Percentiles rank a stretch among this genome's conserved stretches.
Evolutionary conservation across 2,329 filamentous ascomycete genomes (phyloP).

Genomic region (Clonostachys chloroleuca): DNA sequence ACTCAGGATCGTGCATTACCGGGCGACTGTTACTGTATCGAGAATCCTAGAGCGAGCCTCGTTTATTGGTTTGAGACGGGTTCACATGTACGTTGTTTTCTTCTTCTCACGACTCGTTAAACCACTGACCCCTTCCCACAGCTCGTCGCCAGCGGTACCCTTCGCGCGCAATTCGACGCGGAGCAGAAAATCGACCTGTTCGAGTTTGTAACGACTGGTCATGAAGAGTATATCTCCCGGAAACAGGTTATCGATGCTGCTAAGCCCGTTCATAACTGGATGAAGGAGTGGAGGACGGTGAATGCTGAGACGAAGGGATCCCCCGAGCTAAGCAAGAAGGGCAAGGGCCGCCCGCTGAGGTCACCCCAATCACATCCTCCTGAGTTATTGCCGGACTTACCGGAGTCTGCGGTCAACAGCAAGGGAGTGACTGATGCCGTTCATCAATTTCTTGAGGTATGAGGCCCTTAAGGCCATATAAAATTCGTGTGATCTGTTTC

Average conservation of each 20-base stretch:
- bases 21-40: constrained; percentile 67
- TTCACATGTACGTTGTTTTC: constrained; percentile 62
- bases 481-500: neutral
- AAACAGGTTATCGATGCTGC: constrained; percentile 57
- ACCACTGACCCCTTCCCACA: constrained; percentile 22
- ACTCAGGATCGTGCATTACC: constrained; percentile 50
- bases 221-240: constrained; percentile 82
- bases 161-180: constrained; percentile 75
- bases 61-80: constrained; percentile 87
- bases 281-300: constrained; percentile 59
- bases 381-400: constrained; percentile 52
- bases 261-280: constrained; percentile 58
- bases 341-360: constrained; percentile 53
- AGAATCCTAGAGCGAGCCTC: constrained; percentile 72
- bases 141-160: constrained; percentile 71
- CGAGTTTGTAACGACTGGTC: constrained; percentile 71
- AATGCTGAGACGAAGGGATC: constrained; percentile 57
- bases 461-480: constrained; percentile 7
- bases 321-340: constrained; percentile 65
- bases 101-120: constrained; percentile 14
- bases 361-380: constrained; percentile 55
- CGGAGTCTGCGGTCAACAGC: constrained; percentile 51
- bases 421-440: constrained; percentile 58
- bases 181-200: constrained; percentile 80
- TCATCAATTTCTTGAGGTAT: constrained; percentile 61